Evolutionary conservation across 352 stramenopile species (phyloP), one percentile per base, ranked within the genome.

Genomic region (Phytophthora fragariaefolia): DNA sequence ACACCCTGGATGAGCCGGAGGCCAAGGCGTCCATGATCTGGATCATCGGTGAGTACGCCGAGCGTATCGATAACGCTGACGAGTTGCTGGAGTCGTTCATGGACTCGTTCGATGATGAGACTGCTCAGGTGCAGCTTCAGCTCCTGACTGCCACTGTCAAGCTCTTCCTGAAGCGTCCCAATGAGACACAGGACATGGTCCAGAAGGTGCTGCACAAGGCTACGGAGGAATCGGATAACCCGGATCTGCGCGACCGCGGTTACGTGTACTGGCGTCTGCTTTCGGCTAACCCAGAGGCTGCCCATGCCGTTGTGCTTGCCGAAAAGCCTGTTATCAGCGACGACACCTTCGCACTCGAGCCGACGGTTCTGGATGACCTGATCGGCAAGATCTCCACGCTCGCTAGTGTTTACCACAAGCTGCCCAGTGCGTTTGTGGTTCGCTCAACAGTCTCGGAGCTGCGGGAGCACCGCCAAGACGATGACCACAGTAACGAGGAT

Each of bases 221-320:
- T 12, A 99, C 98, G 0, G 97, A 99, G 74, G 96, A 99, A 68
- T 97, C 85, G 23, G 97, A 99, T 82, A 99, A 99, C 82, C 98
- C 98, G 48, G 98, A 99, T 77, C 77, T 99, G 28, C 89, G 98
- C 27, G 98, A 99, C 77, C 89, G 98, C 40, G 98, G 97, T 27
- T 99, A 99, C 76, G 98, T 99, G n/a, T 99, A 99, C 83, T 99
- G 98, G 98, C 92, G 98, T 40, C 77, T 99, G 22, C 79, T 99
- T 23, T 98, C 90, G n/a, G 97, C 96, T 0, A 98, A 99, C 82
- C 97, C 97, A 0, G 97, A 99, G 71, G 97, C 97, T 10, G 98
- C 98, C 34, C 98, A 99, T 62, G 95, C 97, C 23, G 97, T 99
- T 9, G 97, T 99, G 27, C 84, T 99, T 4, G 95, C 95, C 7